Evolutionary conservation across 2,329 filamentous ascomycete genomes (phyloP).

Genomic region (Macrophomina tecta): DNA sequence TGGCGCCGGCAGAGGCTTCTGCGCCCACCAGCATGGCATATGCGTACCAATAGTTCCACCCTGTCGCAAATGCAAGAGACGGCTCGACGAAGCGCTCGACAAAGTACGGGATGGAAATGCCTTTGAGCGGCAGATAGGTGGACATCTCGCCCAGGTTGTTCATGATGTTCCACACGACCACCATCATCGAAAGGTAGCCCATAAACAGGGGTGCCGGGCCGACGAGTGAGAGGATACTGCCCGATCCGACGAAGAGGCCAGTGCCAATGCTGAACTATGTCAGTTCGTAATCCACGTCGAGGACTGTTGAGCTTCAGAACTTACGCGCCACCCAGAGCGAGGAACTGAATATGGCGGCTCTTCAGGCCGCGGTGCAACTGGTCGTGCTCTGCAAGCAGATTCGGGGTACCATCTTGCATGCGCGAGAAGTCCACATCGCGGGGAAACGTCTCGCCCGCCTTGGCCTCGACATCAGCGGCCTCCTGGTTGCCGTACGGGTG

Average conservation of each 20-base stretch:
- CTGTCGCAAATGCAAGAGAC: slow-evolving; percentile 7
- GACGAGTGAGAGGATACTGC: not conserved
- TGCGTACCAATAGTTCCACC: slow-evolving; percentile 11
- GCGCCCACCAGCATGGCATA: slow-evolving; percentile 36
- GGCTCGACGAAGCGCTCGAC: slow-evolving; percentile 65
- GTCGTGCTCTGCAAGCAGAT: not conserved
- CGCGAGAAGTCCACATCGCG: slow-evolving; percentile 9
- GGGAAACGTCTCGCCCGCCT: slow-evolving; percentile 1
- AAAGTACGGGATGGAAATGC: slow-evolving; percentile 79
- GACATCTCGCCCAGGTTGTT: slow-evolving; percentile 35
- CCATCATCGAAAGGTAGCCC: slow-evolving; percentile 26
- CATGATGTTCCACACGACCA: slow-evolving; percentile 36
- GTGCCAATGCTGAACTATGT: slow-evolving; percentile 12
- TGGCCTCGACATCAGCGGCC: slow-evolving; percentile 3
- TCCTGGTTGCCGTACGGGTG: not conserved
- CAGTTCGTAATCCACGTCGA: not conserved
- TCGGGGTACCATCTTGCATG: slow-evolving; percentile 2
- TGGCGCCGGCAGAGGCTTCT: slow-evolving; percentile 46
- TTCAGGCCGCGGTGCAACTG: slow-evolving; percentile 45
- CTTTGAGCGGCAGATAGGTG: slow-evolving; percentile 51
- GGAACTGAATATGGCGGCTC: slow-evolving; percentile 46
- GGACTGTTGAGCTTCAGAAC: not conserved
- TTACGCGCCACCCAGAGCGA: slow-evolving; percentile 28
- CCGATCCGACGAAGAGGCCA: slow-evolving; percentile 17
- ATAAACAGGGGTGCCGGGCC: slow-evolving; percentile 35